A percentile compares a stretch with the other conserved stretches of the same genome.
Conservation (phyloP, 805 yeast genomes). For the Cyberlindnera mississippiensis region DNA sequence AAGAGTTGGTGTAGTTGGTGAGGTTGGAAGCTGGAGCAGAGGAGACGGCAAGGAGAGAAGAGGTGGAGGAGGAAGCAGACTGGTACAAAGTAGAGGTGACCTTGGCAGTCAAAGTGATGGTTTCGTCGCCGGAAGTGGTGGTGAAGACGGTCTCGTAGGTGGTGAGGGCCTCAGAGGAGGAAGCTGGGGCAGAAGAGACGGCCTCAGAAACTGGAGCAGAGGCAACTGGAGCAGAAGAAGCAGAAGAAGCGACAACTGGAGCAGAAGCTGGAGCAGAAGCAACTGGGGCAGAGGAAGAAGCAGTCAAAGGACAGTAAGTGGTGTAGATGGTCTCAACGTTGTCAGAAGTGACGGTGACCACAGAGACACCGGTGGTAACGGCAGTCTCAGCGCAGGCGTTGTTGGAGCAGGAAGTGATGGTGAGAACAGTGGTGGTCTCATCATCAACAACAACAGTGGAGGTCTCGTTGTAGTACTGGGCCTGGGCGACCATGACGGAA, state of each 20-base stretch:
- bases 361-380: constrained; percentile 12
- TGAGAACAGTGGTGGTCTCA: constrained; percentile 12
- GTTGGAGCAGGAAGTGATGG: constrained; percentile 11
- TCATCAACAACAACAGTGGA: constrained; percentile 8
- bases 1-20: constrained; percentile 4
- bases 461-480: constrained; percentile 8
- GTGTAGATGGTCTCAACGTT: constrained; percentile 10
- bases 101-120: constrained; percentile 6
- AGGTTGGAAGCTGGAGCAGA: constrained; percentile 4
- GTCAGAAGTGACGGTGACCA: constrained; percentile 5
- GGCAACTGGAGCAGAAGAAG: constrained; percentile 1
- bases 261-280: neutral
- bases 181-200: neutral
- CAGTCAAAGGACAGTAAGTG: constrained; percentile 20
- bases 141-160: constrained; percentile 1
- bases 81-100: constrained; percentile 8
- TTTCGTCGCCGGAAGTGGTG: constrained; percentile 2
- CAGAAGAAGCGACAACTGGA: neutral
- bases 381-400: constrained; percentile 6
- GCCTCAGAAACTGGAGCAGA: constrained; percentile 1
- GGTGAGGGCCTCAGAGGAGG: neutral
- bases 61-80: neutral
- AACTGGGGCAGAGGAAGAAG: constrained; percentile 15
- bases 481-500: constrained; percentile 6
- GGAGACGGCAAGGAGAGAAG: neutral